These are phyloP conservation scores for Candida nanaspora DNA, from an alignment of 805 yeast species.

Conservation along the genomic window DNA sequence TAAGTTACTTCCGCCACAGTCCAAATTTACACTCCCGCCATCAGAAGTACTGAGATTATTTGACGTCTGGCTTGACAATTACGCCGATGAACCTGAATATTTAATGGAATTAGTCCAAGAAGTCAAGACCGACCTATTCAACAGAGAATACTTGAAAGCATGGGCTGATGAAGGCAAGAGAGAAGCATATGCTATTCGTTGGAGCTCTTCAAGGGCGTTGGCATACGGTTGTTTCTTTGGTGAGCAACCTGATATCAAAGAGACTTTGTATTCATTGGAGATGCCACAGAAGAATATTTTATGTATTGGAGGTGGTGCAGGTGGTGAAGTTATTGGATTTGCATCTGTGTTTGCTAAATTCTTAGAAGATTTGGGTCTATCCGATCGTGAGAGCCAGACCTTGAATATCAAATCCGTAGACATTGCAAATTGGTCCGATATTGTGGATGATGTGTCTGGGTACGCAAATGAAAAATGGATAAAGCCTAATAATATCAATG, in stretches of 20 bases:
- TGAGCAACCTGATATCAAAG: conserved; percentile 35
- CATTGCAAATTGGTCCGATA: conserved; percentile 68
- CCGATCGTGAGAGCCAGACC: background rate
- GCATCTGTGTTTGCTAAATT: conserved; percentile 46
- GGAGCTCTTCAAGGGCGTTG: conserved; percentile 81
- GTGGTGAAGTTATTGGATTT: conserved; percentile 67
- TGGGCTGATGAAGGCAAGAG: conserved; percentile 58
- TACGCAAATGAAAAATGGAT: conserved; percentile 50
- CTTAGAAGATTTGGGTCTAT: conserved; percentile 8
- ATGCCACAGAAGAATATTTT: conserved; percentile 30
- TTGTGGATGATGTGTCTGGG: conserved; percentile 37
- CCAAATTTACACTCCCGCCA: conserved; percentile 27
- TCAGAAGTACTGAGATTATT: conserved; percentile 23
- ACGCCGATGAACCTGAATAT: conserved; percentile 23
- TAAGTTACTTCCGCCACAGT: conserved; percentile 18
- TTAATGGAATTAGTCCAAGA: conserved; percentile 46
- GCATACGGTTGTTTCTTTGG: conserved; percentile 66
- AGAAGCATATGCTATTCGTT: conserved; percentile 71
- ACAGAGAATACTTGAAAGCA: conserved; percentile 65
- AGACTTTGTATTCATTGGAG: conserved; percentile 18
- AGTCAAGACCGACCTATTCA: conserved; percentile 63
- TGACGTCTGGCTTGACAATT: conserved; percentile 17
- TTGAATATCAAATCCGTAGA: conserved; percentile 53
- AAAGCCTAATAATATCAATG: conserved; percentile 23
- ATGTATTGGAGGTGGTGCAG: conserved; percentile 87